A percentile compares a stretch with the other conserved stretches of the same genome.
Evolutionary conservation across 805 yeast species (phyloP).

Genomic region (Barnettozyma siamensis): DNA sequence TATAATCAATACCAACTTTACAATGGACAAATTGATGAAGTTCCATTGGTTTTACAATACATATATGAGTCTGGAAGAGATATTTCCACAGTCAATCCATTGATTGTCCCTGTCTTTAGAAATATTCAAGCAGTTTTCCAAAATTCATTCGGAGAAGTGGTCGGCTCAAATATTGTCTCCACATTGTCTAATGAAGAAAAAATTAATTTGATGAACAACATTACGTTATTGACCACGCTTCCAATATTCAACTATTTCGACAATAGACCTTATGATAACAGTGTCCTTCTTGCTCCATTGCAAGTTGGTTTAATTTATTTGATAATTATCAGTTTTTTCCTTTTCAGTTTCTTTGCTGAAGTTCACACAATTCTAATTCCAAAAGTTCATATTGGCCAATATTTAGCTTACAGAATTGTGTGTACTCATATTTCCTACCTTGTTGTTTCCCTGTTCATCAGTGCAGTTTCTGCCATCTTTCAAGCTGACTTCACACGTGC

Average conservation of each 20-base stretch:
- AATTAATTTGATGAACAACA: slow-evolving; percentile 16
- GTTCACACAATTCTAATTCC: slow-evolving; percentile 46
- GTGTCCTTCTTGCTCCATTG: slow-evolving; percentile 55
- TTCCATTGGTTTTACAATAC: slow-evolving; percentile 34
- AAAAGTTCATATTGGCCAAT: slow-evolving; percentile 38
- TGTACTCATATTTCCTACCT: slow-evolving; percentile 49
- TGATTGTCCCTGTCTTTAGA: slow-evolving; percentile 39
- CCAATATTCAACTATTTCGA: slow-evolving; percentile 36
- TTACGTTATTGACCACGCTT: slow-evolving; percentile 29
- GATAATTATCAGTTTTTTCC: slow-evolving; percentile 68
- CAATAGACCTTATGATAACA: slow-evolving; percentile 42
- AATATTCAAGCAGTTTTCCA: slow-evolving; percentile 30
- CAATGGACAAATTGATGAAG: slow-evolving; percentile 22
- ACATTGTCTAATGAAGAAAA: slow-evolving; percentile 24
- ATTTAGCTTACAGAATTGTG: slow-evolving; percentile 46
- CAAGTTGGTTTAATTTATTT: slow-evolving; percentile 74
- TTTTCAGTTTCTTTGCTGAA: slow-evolving; percentile 51
- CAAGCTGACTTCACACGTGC: slow-evolving; percentile 53
- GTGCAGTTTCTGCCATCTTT: slow-evolving; percentile 60
- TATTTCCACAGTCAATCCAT: slow-evolving; percentile 39
- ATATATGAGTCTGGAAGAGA: slow-evolving; percentile 65
- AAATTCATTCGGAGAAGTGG: slow-evolving; percentile 11
- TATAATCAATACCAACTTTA: slow-evolving; percentile 16
- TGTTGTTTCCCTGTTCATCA: slow-evolving; percentile 50
- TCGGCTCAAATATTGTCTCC: slow-evolving; percentile 27